Evolutionary conservation across 495 filamentous ascomycete species (phyloP).

Genomic region (Trichoderma gamsii): DNA sequence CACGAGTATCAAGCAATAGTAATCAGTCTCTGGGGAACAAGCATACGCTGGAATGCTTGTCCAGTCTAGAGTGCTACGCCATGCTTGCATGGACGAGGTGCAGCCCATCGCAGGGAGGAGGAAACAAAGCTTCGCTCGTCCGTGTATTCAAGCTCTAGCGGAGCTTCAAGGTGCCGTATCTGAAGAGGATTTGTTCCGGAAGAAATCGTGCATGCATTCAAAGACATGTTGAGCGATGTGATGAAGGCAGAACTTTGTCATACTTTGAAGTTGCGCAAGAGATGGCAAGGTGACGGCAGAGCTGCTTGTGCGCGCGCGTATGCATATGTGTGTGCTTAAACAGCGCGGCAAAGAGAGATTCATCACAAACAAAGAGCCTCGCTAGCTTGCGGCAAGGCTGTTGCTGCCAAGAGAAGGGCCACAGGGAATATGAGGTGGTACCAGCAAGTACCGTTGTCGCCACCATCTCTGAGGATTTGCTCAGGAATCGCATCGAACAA

Average conservation of each 20-base stretch:
- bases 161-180: background rate
- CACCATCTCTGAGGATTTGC: background rate
- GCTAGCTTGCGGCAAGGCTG: background rate
- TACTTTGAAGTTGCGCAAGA: background rate
- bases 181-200: background rate
- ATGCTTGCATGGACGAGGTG: background rate
- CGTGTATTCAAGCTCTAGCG: background rate
- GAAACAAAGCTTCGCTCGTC: background rate
- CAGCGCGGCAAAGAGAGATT: background rate
- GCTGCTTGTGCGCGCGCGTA: background rate
- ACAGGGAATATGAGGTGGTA: background rate
- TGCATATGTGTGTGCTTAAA: background rate
- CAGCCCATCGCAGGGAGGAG: background rate
- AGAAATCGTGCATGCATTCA: background rate
- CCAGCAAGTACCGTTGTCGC: background rate
- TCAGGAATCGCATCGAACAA: background rate
- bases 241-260: background rate
- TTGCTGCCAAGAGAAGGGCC: background rate
- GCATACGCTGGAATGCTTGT: background rate
- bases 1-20: background rate
- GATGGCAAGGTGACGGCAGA: background rate
- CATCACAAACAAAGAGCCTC: slow-evolving; percentile 2
- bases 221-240: background rate
- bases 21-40: background rate
- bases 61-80: background rate